Conservation (phyloP, 768 basidiomycete genomes). For the Mycena galopus region DNA sequence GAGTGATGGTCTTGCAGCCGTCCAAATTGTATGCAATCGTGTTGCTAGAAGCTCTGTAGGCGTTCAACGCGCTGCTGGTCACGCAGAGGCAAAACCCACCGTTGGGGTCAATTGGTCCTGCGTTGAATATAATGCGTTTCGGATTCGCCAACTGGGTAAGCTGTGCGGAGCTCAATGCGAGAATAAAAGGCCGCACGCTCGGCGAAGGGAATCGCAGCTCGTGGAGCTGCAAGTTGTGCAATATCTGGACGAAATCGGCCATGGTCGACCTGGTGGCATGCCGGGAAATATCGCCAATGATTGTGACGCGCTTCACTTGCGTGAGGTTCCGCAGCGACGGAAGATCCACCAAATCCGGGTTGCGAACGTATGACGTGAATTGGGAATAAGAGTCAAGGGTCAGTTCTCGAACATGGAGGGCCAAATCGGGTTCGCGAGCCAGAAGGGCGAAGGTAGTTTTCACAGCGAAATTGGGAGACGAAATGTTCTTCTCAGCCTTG, state of each 20-base stretch:
- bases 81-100: not conserved
- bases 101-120: not conserved
- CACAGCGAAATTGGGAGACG: not conserved
- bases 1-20: conserved; percentile 25
- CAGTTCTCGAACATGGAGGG: conserved; percentile 18
- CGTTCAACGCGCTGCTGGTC: not conserved
- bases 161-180: not conserved
- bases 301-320: conserved; percentile 25
- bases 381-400: conserved; percentile 17
- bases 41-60: conserved; percentile 10
- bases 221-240: conserved; percentile 25
- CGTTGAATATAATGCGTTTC: conserved; percentile 6
- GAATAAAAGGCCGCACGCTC: conserved; percentile 14
- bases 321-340: conserved; percentile 22
- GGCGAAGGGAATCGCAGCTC: conserved; percentile 22
- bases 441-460: conserved; percentile 21
- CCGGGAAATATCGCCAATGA: conserved; percentile 25
- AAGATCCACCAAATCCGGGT: conserved; percentile 19
- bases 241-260: conserved; percentile 10
- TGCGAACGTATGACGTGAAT: not conserved
- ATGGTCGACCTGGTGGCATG: not conserved
- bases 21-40: not conserved
- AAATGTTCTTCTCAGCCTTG: not conserved
- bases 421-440: conserved; percentile 17
- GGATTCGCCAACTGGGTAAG: conserved; percentile 25